Evolutionary conservation across 306 rosid species (phyloP), one percentile per base, ranked within the genome.

Genomic region (Benincasa hispida): DNA sequence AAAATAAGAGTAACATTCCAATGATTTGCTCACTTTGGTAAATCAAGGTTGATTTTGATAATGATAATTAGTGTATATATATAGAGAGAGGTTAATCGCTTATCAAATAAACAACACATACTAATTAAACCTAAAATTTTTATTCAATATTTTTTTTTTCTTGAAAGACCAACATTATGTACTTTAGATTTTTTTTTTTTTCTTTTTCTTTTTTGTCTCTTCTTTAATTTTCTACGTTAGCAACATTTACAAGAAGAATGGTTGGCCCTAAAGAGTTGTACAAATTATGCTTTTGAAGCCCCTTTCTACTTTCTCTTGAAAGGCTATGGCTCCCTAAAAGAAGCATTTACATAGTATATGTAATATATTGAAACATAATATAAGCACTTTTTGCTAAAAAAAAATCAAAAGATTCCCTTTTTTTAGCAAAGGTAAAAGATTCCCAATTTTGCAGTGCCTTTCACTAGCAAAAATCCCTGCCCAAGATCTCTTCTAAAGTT

Each of bases 371-470:
- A 5, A 30, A 32, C 22, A 6, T 61, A 30, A 30, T 30, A 61
- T 18, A 32, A 61, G 4, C 42, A 56, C 45, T 61, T 61, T 61
- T 30, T 61, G 22, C 35, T 32, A n/a, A n/a, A n/a, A 61, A 41
- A 30, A 14, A 1, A 32, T n/a, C n/a, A n/a, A n/a, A n/a, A n/a
- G n/a, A n/a, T n/a, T n/a, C n/a, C n/a, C n/a, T n/a, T n/a, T n/a
- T n/a, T n/a, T n/a, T n/a, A n/a, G n/a, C 30, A 30, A 61, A 15
- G 15, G 5, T 12, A 61, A 76, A 58, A 61, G 47, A 60, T 47
- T 77, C 61, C 74, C 27, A 61, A 47, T 22, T 77, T 59, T 76
- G 66, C 73, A 61, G 28, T 39, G 45, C 34, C 79, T 28, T 63
- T 77, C 74, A 50, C 75, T 48, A 42, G 41, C 47, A 63, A 63